A percentile compares a stretch with the other conserved stretches of the same genome.
These are phyloP conservation scores for Cadophora gregata DNA, from an alignment of 2,329 filamentous ascomycete genomes.

Conservation along the genomic window DNA sequence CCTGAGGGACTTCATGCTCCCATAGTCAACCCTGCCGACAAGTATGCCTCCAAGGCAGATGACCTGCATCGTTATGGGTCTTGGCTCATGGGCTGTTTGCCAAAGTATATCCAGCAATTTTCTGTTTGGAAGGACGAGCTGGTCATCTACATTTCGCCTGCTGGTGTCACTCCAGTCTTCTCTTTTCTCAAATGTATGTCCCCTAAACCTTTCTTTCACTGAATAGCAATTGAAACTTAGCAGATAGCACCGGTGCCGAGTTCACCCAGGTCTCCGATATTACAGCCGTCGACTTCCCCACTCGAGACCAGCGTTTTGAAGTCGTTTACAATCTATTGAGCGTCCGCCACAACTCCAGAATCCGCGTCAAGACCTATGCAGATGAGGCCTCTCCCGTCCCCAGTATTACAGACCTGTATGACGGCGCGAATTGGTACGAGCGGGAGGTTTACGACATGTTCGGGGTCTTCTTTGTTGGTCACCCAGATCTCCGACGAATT, in stretches of 20 bases:
- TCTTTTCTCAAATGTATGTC: slow-evolving; percentile 79
- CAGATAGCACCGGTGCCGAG: slow-evolving; percentile 94
- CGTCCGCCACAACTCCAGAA: slow-evolving; percentile 93
- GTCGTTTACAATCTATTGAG: slow-evolving; percentile 97
- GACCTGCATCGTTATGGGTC: slow-evolving; percentile 92
- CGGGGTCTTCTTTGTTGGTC: slow-evolving; percentile 93
- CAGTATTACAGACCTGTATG: slow-evolving; percentile 83
- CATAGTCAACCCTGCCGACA: slow-evolving; percentile 90
- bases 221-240: slow-evolving; percentile 26
- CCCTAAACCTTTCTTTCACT: neutral
- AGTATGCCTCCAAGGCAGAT: slow-evolving; percentile 86
- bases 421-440: slow-evolving; percentile 99
- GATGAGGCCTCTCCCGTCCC: slow-evolving; percentile 95
- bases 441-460: slow-evolving; percentile 97
- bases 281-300: slow-evolving; percentile 95
- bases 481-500: slow-evolving; percentile 94
- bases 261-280: slow-evolving; percentile 93
- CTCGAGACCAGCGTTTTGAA: slow-evolving; percentile 94
- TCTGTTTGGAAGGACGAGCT: slow-evolving; percentile 99
- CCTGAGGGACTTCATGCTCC: slow-evolving; percentile 73
- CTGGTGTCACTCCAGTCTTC: slow-evolving; percentile 89
- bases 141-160: slow-evolving; percentile 87
- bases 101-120: slow-evolving; percentile 99
- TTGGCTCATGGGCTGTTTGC: slow-evolving; percentile 94
- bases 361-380: slow-evolving; percentile 98